Evolutionary conservation across 2,329 filamentous ascomycete genomes (phyloP), one percentile per base, ranked within the genome.

Genomic region (Fusarium proliferatum): DNA sequence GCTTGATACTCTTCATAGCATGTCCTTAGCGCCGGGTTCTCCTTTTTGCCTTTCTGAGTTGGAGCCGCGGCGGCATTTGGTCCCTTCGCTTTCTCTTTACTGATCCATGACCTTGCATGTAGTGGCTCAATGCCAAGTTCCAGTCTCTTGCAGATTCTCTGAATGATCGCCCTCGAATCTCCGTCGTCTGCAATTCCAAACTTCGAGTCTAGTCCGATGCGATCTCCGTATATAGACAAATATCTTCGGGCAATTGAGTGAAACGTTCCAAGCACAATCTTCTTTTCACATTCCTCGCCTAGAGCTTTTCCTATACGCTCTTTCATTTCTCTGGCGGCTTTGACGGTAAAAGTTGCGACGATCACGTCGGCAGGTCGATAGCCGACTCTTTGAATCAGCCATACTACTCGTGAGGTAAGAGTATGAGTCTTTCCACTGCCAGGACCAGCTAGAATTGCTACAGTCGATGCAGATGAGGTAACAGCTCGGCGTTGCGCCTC

Each of bases 271-370:
- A 99, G 86, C 38, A 98, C 89, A 72, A 99, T 86, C 77, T 91
- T 93, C 61, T 88, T 91, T 79, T 95, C 93, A 21, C 91, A 84
- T 10, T 91, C 91, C 68, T 92, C 88, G 3, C 95, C 95, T n/a
- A 98, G 87, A n/a, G 94, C 88, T 66, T 88, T 92, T 1, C 91
- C 90, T 64, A 98, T 94, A 12, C 96, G 90, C 79, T 94, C 91
- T 78, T 95, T 94, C 96, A 99, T 99, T 84, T 98, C 96, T 23
- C 86, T 89, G 23, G 95, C 94, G 2, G 96, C 95, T 82, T 98
- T 98, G 81, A 97, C 95, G 4, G 96, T 99, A 80, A 99, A 99
- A 0, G 96, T 98, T 70, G 96, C 96, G 67, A 98, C 96, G 67
- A 99, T 91, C 77, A 98, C 91, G 84, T 98, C 94, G 84, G 93